These are phyloP conservation scores for Linnemannia hyalina DNA, from an alignment of 192 early-diverging fungal species.

Conservation along the genomic window DNA sequence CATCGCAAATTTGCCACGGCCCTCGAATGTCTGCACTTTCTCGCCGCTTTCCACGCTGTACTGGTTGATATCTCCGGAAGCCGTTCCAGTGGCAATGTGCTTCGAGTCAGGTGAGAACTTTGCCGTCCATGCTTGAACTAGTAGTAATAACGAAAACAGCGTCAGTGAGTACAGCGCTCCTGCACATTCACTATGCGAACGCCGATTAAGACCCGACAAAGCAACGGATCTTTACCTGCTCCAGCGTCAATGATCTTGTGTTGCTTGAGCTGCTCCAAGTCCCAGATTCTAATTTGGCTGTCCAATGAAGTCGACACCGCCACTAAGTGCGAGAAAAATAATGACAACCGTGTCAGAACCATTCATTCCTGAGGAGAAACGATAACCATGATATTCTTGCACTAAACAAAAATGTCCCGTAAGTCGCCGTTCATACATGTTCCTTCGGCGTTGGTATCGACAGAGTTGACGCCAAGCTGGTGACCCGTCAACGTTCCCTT, in stretches of 20 bases:
- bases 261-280: conserved; percentile 67
- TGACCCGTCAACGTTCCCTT: conserved; percentile 78
- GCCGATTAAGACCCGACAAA: background rate
- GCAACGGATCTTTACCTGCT: conserved; percentile 54
- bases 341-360: background rate
- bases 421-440: conserved; percentile 48
- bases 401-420: conserved; percentile 27
- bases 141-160: background rate
- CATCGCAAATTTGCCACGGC: conserved; percentile 84
- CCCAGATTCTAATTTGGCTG: conserved; percentile 83
- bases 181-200: background rate
- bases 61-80: conserved; percentile 78
- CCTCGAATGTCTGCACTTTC: conserved; percentile 76
- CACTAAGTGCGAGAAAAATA: conserved; percentile 49
- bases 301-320: conserved; percentile 84
- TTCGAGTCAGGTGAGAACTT: conserved; percentile 81
- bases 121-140: conserved; percentile 83
- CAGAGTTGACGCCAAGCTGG: conserved; percentile 82
- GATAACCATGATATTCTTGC: background rate
- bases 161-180: background rate
- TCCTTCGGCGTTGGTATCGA: conserved; percentile 73
- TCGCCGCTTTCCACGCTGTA: conserved; percentile 77
- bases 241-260: conserved; percentile 75
- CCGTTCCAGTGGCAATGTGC: conserved; percentile 78
- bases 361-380: background rate